Evolutionary conservation across 345 rosid species (phyloP), one percentile per base, ranked within the genome.

Genomic region (Hypericum perforatum): DNA sequence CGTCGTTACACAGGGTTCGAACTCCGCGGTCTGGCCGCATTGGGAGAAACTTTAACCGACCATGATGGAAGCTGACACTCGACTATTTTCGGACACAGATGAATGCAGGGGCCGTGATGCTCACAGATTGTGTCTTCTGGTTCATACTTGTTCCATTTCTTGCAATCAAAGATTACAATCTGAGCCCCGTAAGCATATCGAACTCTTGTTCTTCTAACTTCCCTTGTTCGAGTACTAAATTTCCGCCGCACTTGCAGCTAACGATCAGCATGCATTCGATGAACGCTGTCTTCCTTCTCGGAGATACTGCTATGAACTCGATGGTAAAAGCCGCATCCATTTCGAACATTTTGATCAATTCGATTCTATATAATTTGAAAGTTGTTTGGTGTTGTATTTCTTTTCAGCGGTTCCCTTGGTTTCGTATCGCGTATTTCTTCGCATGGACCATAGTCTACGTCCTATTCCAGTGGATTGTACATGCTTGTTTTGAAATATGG

Each of bases 71-170:
- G 12, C 11, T 72, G 55, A 63, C 43, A 11, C 4, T 43, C 22
- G 41, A 41, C 37, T 22, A 51, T 53, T 52, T 7, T 46, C 42
- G 48, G 39, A 45, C 63, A 56, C 82, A 94, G 99, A 82, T 89
- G 76, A 89, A 76, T 78, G 99, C 97, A 13, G 97, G 99, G n/a
- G 94, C 97, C 37, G 99, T 94, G 56, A 50, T 94, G 80, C 84
- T 94, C 43, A 94, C 99, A 6, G 99, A 94, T 63, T 80, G 76
- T 60, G 87, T 89, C 59, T 94, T 94, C 58, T 94, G 99, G 97
- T 74, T 94, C 77, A 71, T 89, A 63, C 68, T 94, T 45, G 91
- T 84, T 44, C 99, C 99, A 9, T 85, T 88, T 67, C 95, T 88
- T 49, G 82, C 80, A 58, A 69, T 78, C 48, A 85, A 80, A 46